phyloP scores from a whole-genome alignment of 306 rosid genomes.

The Ammopiptanthus mongolicus region DNA sequence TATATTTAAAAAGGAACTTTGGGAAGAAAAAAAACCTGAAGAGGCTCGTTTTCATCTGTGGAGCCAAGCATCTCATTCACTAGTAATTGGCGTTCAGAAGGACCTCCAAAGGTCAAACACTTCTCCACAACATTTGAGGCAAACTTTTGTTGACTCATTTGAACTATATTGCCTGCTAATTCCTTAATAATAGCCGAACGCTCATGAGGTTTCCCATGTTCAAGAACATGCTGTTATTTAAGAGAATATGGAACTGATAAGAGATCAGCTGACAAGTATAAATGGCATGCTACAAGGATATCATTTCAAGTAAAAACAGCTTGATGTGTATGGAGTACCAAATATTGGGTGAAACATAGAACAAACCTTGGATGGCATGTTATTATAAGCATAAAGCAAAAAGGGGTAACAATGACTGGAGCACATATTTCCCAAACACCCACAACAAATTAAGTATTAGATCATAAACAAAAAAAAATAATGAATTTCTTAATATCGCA shows the following conservation, averaged over 20 bases:
- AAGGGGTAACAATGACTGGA: no score
- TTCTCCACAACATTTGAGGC: slow-evolving; percentile 92
- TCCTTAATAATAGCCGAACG: slow-evolving; percentile 85
- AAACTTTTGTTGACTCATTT: slow-evolving; percentile 92
- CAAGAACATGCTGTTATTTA: slow-evolving; percentile 66
- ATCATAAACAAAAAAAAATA: neutral
- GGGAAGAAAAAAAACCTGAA: slow-evolving; percentile 85
- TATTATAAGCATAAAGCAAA: neutral
- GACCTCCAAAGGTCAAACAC: slow-evolving; percentile 85
- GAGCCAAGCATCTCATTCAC: slow-evolving; percentile 95
- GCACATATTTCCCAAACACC: neutral
- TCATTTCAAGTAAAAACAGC: neutral
- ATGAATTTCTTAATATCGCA: no score
- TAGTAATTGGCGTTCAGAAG: slow-evolving; percentile 71
- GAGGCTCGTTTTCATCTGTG: slow-evolving; percentile 95
- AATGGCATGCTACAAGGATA: neutral
- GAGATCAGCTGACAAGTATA: neutral
- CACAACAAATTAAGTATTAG: neutral
- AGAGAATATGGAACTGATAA: neutral
- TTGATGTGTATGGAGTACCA: neutral
- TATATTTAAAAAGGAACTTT: no score
- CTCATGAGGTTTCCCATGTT: slow-evolving; percentile 90
- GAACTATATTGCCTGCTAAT: slow-evolving; percentile 82
- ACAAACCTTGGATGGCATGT: neutral
- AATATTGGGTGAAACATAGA: neutral